Conservation (phyloP, 805 yeast genomes). For the Starmerella sirachaensis region DNA sequence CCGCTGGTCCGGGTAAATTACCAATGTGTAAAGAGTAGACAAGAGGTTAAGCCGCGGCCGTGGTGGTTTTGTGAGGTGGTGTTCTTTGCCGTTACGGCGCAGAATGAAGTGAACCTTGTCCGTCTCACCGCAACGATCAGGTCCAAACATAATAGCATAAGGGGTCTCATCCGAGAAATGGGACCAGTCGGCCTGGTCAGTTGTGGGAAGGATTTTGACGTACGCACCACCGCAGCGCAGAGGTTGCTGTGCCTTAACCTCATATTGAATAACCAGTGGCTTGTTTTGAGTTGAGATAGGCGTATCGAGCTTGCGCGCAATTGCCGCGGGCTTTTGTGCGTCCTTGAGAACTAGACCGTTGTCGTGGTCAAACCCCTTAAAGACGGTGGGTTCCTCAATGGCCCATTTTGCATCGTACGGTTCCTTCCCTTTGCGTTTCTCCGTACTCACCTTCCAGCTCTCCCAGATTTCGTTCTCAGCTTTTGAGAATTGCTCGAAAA, state of each 20-base stretch:
- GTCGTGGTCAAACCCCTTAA: conserved; percentile 54
- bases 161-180: conserved; percentile 57
- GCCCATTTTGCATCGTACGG: conserved; percentile 66
- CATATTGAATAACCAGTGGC: conserved; percentile 77
- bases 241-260: conserved; percentile 71
- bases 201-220: conserved; percentile 51
- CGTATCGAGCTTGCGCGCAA: conserved; percentile 47
- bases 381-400: conserved; percentile 47
- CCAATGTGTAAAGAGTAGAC: conserved; percentile 62
- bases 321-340: conserved; percentile 73
- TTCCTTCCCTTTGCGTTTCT: conserved; percentile 23
- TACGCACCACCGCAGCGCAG: conserved; percentile 84
- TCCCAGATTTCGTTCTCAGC: conserved; percentile 24
- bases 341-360: conserved; percentile 65
- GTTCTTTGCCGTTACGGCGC: conserved; percentile 49
- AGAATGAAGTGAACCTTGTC: conserved; percentile 73
- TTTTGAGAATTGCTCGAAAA: conserved; percentile 30
- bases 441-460: conserved; percentile 40
- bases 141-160: conserved; percentile 86
- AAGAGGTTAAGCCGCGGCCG: conserved; percentile 43
- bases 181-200: conserved; percentile 29
- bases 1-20: conserved; percentile 50
- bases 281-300: conserved; percentile 43
- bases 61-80: conserved; percentile 54
- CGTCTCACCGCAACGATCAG: conserved; percentile 75